Evolutionary conservation across 2,329 filamentous ascomycete genomes (phyloP).

Genomic region (Sporothrix sp.): DNA sequence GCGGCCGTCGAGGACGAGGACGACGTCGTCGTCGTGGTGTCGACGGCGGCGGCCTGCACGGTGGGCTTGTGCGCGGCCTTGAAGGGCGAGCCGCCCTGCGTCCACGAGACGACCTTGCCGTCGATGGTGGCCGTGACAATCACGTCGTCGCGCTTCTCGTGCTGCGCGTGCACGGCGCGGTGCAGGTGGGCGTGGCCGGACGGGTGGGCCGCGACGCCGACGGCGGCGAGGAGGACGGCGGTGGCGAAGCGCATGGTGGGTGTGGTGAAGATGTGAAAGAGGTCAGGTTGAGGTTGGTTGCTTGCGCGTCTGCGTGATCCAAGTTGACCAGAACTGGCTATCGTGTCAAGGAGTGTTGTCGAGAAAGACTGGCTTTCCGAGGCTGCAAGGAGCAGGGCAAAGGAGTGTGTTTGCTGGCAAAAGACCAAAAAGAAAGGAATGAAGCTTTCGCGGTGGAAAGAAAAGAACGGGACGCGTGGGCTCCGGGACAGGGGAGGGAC

Average conservation of each 20-base stretch:
- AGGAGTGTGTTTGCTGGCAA: slow-evolving; percentile 9
- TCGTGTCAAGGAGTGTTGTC: slow-evolving; percentile 10
- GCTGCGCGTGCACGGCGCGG: slow-evolving; percentile 23
- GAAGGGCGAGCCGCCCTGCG: slow-evolving; percentile 21
- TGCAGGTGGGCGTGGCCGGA: slow-evolving; percentile 29
- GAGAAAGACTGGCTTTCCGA: slow-evolving; percentile 5
- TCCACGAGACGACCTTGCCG: slow-evolving; percentile 23
- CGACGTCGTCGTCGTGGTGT: not conserved
- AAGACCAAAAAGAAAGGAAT: slow-evolving; percentile 6
- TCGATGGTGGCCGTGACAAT: slow-evolving; percentile 21
- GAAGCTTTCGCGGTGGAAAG: slow-evolving; percentile 9
- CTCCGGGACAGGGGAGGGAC: not conserved
- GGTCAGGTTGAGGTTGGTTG: no score
- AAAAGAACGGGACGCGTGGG: slow-evolving; percentile 4
- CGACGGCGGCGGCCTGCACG: slow-evolving; percentile 9
- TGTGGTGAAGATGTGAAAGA: not conserved
- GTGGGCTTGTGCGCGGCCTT: slow-evolving; percentile 22
- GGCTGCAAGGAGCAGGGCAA: not conserved
- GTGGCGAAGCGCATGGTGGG: slow-evolving; percentile 20
- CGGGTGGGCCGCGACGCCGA: slow-evolving; percentile 26
- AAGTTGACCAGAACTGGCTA: slow-evolving; percentile 19
- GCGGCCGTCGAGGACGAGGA: slow-evolving; percentile 7
- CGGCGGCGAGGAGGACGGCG: slow-evolving; percentile 25
- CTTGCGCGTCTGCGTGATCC: slow-evolving; percentile 2
- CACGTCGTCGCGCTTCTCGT: slow-evolving; percentile 19